Evolutionary conservation across 75 land plant species (phyloP).

Genomic region (Pinus albicaulis): DNA sequence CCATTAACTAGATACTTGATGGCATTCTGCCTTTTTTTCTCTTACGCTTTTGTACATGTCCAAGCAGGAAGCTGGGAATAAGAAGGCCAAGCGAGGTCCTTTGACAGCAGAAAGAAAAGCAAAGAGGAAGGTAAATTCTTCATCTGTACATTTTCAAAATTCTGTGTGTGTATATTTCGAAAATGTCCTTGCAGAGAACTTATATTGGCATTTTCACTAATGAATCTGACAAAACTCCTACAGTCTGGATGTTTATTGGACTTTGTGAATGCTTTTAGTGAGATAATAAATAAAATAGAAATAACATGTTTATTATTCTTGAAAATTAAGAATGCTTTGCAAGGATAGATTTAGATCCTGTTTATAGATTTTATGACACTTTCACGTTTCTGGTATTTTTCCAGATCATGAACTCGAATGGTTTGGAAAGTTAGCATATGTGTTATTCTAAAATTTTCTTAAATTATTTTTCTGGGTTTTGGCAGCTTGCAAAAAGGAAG

Average conservation of each 20-base stretch:
- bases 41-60: too few species aligned
- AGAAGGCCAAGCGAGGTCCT: constrained; percentile 33
- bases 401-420: neutral
- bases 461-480: neutral
- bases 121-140: constrained; percentile 20
- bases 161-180: neutral
- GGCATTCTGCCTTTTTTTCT: too few species aligned
- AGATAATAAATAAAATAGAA: neutral
- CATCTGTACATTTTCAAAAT: neutral
- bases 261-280: neutral
- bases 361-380: neutral
- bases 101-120: constrained; percentile 28
- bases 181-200: neutral
- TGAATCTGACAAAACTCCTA: neutral
- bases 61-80: constrained; percentile 5
- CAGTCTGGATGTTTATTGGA: neutral
- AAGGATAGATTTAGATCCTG: neutral
- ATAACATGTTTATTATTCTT: neutral
- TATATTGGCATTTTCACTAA: neutral
- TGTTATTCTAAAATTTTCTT: neutral
- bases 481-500: constrained; percentile 3
- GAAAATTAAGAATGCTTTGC: neutral
- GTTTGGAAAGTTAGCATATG: neutral
- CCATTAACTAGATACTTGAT: too few species aligned
- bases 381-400: neutral